Percentiles rank a stretch among this genome's conserved stretches.
These are phyloP conservation scores for Cenchrus purpureus DNA, from an alignment of 176 grass and related monocot genomes.

Conservation along the genomic window DNA sequence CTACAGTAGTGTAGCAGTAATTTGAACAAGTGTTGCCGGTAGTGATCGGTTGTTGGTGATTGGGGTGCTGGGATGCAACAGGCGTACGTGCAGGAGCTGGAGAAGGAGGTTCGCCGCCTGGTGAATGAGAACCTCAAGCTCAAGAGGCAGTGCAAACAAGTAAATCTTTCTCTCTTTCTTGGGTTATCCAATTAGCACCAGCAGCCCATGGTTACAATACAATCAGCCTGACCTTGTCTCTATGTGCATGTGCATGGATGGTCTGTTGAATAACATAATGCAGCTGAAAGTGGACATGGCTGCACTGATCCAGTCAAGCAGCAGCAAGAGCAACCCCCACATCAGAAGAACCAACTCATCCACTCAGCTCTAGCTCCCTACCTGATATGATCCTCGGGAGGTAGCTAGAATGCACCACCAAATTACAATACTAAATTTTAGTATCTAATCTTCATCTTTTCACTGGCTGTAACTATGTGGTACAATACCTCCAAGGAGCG, in stretches of 20 bases:
- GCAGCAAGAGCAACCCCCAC: constrained; percentile 15
- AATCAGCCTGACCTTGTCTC: not conserved
- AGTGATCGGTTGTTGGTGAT: too few relatives aligned
- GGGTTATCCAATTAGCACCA: not conserved
- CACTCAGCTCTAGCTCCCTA: constrained; percentile 27
- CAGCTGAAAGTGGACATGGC: constrained; percentile 52
- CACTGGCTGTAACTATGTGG: too few relatives aligned
- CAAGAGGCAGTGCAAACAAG: constrained; percentile 58
- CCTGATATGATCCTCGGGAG: not conserved
- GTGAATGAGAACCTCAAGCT: constrained; percentile 53
- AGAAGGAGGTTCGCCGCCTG: constrained; percentile 54
- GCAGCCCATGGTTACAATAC: too few relatives aligned
- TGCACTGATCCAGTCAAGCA: constrained; percentile 30
- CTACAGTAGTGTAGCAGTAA: too few relatives aligned
- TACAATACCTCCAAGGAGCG: too few relatives aligned
- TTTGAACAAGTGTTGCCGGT: too few relatives aligned
- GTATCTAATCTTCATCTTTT: too few relatives aligned
- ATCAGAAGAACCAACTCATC: constrained; percentile 38
- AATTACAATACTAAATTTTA: too few relatives aligned
- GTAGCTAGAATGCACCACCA: too few relatives aligned
- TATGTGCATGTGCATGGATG: not conserved
- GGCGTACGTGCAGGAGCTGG: constrained; percentile 60
- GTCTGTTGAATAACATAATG: not conserved
- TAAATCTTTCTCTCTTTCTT: not conserved
- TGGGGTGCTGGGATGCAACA: not conserved